Evolutionary conservation across 306 rosid species (phyloP).

Genomic region (peach (Prunus persica)): DNA sequence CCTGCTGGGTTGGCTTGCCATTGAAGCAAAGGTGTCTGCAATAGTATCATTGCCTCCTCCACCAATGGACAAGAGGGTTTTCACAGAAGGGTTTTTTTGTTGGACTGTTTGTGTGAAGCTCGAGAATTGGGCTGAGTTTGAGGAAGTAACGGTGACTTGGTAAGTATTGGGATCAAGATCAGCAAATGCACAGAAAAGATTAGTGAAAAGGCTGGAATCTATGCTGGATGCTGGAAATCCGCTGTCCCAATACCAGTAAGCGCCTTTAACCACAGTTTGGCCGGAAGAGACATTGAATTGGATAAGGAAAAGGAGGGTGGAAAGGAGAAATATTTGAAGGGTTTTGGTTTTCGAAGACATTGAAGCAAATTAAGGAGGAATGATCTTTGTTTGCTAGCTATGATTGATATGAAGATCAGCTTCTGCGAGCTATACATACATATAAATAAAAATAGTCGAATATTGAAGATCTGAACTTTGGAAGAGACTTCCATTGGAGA

Average conservation of each 20-base stretch:
- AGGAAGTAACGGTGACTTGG: constrained; percentile 29
- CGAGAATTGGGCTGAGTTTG: constrained; percentile 23
- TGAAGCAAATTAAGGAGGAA: background rate
- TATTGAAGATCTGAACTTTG: background rate
- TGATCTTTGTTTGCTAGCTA: too few relatives aligned
- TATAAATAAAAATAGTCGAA: too few relatives aligned
- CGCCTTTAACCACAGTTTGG: constrained; percentile 30
- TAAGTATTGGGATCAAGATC: constrained; percentile 23
- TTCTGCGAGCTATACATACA: too few relatives aligned
- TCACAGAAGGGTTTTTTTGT: constrained; percentile 36
- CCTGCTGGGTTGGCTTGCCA: constrained; percentile 29
- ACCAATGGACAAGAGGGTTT: constrained; percentile 46
- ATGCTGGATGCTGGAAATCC: constrained; percentile 37
- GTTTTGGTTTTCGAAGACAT: constrained; percentile 40
- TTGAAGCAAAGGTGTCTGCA: constrained; percentile 24
- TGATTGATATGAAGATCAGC: too few relatives aligned
- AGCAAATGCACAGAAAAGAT: constrained; percentile 60
- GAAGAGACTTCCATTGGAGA: background rate
- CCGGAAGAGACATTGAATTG: constrained; percentile 22
- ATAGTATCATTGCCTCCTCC: constrained; percentile 29
- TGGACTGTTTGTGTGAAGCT: constrained; percentile 38
- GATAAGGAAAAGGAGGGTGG: constrained; percentile 21
- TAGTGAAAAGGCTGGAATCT: constrained; percentile 52
- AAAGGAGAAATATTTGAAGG: constrained; percentile 4
- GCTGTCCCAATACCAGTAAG: constrained; percentile 41